Percentiles rank a stretch among this genome's conserved stretches.
Evolutionary conservation across 176 grass and related monocot genomes (phyloP).

Genomic region (Cenchrus americanus): DNA sequence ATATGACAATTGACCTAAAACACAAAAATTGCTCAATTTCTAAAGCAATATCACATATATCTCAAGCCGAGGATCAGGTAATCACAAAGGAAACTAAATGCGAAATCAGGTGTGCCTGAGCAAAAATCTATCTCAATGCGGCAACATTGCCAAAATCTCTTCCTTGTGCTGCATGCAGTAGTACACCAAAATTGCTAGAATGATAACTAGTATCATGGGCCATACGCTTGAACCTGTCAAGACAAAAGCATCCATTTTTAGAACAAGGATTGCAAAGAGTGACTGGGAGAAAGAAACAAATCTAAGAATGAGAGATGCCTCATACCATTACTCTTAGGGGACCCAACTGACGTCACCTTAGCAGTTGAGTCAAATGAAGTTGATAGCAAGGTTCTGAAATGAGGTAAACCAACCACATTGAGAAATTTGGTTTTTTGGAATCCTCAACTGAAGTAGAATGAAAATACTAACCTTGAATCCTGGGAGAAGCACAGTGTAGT

Average conservation of each 20-base stretch:
- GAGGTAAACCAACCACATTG: constrained; percentile 19
- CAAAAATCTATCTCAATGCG: constrained; percentile 23
- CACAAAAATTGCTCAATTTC: constrained; percentile 27
- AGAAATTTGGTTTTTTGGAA: not conserved
- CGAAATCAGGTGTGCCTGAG: constrained; percentile 12
- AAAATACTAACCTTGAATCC: constrained; percentile 72
- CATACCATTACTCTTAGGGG: constrained; percentile 61
- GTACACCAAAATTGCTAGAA: constrained; percentile 76
- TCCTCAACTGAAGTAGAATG: constrained; percentile 28
- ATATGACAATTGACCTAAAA: constrained; percentile 1
- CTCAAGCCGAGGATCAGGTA: constrained; percentile 14
- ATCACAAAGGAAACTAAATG: constrained; percentile 13
- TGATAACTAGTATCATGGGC: constrained; percentile 64
- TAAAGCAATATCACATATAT: not conserved
- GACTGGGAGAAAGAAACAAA: constrained; percentile 18
- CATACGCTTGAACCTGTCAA: constrained; percentile 62
- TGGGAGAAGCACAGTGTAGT: constrained; percentile 73
- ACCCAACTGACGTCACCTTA: constrained; percentile 70
- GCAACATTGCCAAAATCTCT: constrained; percentile 40
- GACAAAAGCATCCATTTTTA: constrained; percentile 42
- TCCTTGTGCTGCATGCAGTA: constrained; percentile 63
- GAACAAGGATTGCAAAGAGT: constrained; percentile 11
- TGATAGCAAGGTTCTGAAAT: constrained; percentile 72
- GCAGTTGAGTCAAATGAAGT: constrained; percentile 92
- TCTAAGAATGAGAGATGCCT: constrained; percentile 1